Conservation (phyloP, 2,329 filamentous ascomycete species). For the Cytospora mali region DNA sequence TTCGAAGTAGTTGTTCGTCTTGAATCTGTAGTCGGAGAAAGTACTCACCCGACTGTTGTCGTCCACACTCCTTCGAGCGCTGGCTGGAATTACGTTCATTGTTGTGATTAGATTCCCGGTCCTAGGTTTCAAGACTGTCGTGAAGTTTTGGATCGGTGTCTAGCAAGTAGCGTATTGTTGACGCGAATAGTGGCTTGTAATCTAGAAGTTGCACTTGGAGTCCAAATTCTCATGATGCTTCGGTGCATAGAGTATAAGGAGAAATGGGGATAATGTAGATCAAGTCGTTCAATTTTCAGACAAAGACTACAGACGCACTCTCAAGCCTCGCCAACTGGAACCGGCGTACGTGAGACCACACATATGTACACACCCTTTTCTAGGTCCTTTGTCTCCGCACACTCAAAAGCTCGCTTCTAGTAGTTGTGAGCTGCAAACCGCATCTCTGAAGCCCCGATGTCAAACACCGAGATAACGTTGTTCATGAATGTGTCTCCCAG, state of each 20-base stretch:
- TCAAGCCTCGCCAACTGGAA: neutral
- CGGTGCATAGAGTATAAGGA: neutral
- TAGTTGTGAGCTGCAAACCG: slow-evolving; percentile 14
- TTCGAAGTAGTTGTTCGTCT: slow-evolving; percentile 4
- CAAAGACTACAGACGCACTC: neutral
- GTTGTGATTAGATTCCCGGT: too few relatives aligned
- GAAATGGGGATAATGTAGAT: neutral
- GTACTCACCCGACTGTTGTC: too few relatives aligned
- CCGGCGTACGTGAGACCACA: too few relatives aligned
- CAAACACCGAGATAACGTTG: slow-evolving; percentile 23
- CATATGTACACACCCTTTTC: too few relatives aligned
- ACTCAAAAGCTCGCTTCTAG: neutral
- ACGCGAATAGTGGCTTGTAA: neutral
- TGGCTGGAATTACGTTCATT: neutral
- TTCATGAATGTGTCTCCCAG: slow-evolving; percentile 25
- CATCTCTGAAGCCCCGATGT: slow-evolving; percentile 22
- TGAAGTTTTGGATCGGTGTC: neutral
- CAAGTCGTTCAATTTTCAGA: neutral
- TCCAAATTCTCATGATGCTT: too few relatives aligned
- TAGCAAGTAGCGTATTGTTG: too few relatives aligned
- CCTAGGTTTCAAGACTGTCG: neutral
- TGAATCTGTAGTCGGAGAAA: neutral
- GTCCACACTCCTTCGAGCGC: neutral
- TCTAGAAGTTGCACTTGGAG: neutral
- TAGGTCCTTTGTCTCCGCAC: neutral